Evolutionary conservation across 2,329 filamentous ascomycete genomes (phyloP), one percentile per base, ranked within the genome.

Genomic region (Ophiocordyceps camponoti-leonardi): DNA sequence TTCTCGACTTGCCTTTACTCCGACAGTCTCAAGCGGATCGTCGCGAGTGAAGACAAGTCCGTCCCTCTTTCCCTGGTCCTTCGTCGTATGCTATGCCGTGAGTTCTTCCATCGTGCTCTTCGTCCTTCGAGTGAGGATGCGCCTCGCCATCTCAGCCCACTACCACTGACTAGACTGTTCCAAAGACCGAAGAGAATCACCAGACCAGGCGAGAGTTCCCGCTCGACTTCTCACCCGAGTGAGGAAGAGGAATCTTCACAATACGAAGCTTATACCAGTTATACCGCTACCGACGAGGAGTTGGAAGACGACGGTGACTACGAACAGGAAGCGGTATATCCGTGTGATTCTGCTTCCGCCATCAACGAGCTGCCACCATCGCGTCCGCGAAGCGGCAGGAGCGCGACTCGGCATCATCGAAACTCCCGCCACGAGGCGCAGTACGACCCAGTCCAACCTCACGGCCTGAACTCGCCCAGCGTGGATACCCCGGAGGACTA

Each of bases 401-500:
- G 50, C 51, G 43, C 57, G 53, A 51, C 42, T 46, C 60, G 50
- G 53, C 61, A 49, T 46, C 61, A 50, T 54, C 60, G 49, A 60
- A 59, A 53, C 53, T 58, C 49, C 54, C 56, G 51, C 30, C 55
- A 52, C 26, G 56, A 57, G 63, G 46, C 62, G 59, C 54, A 69
- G 14, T 55, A 56, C 45, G 62, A 66, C 59, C 48, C 63, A 48
- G 61, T 61, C 53, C 56, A 54, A 44, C 42, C 49, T 41, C 53
- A 51, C 45, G 51, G 52, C 53, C 71, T 73, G 51, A 66, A 67
- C 50, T 67, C 71, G 46, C 74, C 76, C 66, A 83, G 72, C 59
- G 69, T 74, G 66, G 81, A 83, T 58, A 73, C 73, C 33, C 69
- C 68, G 19, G 77, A 84, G 22, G 77, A 83, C n/a, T 80, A 72